Conservation (phyloP, 805 yeast genomes). For the Saccharomycopsis sp. region DNA sequence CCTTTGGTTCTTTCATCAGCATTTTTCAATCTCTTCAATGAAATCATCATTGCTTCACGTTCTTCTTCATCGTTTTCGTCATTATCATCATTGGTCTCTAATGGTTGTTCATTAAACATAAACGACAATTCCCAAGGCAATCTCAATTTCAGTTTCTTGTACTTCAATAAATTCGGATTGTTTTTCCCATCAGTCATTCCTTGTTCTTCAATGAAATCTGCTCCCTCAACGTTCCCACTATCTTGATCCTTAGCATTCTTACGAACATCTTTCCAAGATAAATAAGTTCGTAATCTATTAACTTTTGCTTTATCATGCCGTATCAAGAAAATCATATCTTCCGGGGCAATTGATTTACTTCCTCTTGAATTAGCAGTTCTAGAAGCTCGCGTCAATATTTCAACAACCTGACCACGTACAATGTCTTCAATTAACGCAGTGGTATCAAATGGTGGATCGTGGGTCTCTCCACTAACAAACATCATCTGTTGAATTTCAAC, state of each 20-base stretch:
- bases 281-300: conserved; percentile 78
- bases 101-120: conserved; percentile 87
- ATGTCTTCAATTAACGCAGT: conserved; percentile 92
- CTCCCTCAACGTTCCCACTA: conserved; percentile 50
- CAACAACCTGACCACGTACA: conserved; percentile 90
- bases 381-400: conserved; percentile 69
- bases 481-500: conserved; percentile 97
- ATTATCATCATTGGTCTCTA: conserved; percentile 60
- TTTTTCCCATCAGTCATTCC: conserved; percentile 35
- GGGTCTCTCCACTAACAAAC: conserved; percentile 95
- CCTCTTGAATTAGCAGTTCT: conserved; percentile 75
- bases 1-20: conserved; percentile 90
- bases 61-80: conserved; percentile 81
- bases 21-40: conserved; percentile 78
- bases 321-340: conserved; percentile 87
- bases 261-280: conserved; percentile 96
- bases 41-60: conserved; percentile 79
- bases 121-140: conserved; percentile 94
- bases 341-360: conserved; percentile 78
- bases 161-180: conserved; percentile 40
- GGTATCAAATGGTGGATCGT: conserved; percentile 89
- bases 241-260: conserved; percentile 68
- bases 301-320: conserved; percentile 94
- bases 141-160: conserved; percentile 70
- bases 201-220: conserved; percentile 38